Conservation (phyloP, 495 filamentous ascomycete species). For the Hapsidospora chrysogenum region DNA sequence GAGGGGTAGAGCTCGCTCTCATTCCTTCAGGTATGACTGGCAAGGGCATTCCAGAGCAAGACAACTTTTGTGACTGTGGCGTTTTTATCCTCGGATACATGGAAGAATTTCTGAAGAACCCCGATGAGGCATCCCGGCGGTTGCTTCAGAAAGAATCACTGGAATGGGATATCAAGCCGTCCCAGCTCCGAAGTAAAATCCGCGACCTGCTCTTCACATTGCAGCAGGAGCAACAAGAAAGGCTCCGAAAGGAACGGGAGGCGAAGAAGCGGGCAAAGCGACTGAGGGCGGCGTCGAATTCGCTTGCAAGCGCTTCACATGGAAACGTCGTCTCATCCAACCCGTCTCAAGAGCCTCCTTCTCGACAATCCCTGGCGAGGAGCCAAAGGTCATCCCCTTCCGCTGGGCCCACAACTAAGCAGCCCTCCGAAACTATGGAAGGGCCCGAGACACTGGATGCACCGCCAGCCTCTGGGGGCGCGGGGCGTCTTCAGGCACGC, state of each 20-base stretch:
- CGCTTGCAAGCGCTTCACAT: no score
- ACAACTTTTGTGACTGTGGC: constrained; percentile 81
- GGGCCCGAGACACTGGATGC: no score
- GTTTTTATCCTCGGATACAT: constrained; percentile 72
- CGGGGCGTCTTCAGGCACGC: no score
- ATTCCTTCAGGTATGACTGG: constrained; percentile 39
- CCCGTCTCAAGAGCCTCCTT: no score
- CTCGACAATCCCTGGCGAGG: no score
- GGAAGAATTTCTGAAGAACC: constrained; percentile 57
- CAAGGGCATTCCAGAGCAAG: constrained; percentile 55
- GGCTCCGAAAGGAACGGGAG: constrained; percentile 8
- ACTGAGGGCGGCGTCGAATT: no score
- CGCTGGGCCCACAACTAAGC: no score
- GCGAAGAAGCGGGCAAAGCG: constrained; percentile 7
- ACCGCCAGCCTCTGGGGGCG: no score
- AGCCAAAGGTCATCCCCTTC: no score
- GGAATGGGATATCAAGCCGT: constrained; percentile 19
- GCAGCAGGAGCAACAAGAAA: constrained; percentile 15
- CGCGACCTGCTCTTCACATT: constrained; percentile 19
- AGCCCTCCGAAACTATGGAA: no score
- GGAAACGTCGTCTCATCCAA: no score
- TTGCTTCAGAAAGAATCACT: constrained; percentile 15
- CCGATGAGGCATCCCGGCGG: constrained; percentile 37
- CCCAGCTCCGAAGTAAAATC: constrained; percentile 15
- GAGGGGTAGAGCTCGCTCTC: constrained; percentile 32